phyloP scores from a whole-genome alignment of 164 flowering plant species.

The Magnolia changhungtana region DNA sequence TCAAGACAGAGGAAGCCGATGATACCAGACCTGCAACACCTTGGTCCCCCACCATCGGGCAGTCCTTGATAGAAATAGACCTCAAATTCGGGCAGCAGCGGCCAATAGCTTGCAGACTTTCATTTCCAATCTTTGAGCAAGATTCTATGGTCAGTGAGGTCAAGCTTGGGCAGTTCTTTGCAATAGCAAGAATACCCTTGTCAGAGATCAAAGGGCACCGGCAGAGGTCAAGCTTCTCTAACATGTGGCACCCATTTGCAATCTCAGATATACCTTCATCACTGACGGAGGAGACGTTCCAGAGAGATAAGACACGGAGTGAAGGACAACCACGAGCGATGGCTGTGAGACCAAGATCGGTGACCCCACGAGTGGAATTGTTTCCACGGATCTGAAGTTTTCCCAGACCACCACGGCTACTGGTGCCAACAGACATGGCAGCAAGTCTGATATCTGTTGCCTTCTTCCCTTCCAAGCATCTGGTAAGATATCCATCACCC shows the following conservation, averaged over 20 bases:
- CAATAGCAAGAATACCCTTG: slow-evolving; percentile 63
- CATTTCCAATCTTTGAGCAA: slow-evolving; percentile 62
- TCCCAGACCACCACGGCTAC: slow-evolving; percentile 69
- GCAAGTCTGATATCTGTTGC: slow-evolving; percentile 84
- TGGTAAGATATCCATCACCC: slow-evolving; percentile 55
- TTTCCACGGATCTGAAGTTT: slow-evolving; percentile 67
- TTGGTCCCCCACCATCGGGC: slow-evolving; percentile 75
- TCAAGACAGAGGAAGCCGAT: slow-evolving; percentile 37
- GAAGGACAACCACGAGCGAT: slow-evolving; percentile 79
- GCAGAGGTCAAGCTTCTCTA: slow-evolving; percentile 73
- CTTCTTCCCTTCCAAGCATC: slow-evolving; percentile 78
- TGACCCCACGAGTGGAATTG: slow-evolving; percentile 44
- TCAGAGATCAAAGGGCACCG: slow-evolving; percentile 61
- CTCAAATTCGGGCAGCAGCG: slow-evolving; percentile 53
- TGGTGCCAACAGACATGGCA: slow-evolving; percentile 74
- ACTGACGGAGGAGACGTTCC: slow-evolving; percentile 53
- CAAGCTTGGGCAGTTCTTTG: slow-evolving; percentile 62
- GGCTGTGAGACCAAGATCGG: slow-evolving; percentile 60
- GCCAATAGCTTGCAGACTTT: slow-evolving; percentile 57
- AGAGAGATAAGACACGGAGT: slow-evolving; percentile 57
- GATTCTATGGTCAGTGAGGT: slow-evolving; percentile 53
- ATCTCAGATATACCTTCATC: slow-evolving; percentile 68
- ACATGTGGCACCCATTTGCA: slow-evolving; percentile 53
- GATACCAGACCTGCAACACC: slow-evolving; percentile 65
- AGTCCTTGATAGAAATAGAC: slow-evolving; percentile 55